Conservation (phyloP, 768 basidiomycete species). For the Chlorophyllum brunneum region DNA sequence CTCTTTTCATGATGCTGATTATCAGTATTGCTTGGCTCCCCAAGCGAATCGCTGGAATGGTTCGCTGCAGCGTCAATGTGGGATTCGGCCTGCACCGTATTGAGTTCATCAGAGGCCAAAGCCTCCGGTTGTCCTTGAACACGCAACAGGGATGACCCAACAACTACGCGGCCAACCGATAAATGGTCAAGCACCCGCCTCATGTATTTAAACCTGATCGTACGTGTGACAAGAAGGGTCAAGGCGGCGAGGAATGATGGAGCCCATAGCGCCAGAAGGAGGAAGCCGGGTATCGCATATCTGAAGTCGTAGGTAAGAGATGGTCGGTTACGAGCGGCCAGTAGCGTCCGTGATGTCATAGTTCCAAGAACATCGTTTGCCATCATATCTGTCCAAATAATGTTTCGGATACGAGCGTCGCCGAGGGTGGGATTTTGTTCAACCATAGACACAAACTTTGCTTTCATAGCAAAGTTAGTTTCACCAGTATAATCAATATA, state of each 20-base stretch:
- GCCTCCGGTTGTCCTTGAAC: background rate
- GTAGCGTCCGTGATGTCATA: background rate
- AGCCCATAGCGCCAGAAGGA: constrained; percentile 1
- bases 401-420: background rate
- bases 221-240: background rate
- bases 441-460: background rate
- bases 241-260: background rate
- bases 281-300: constrained; percentile 1
- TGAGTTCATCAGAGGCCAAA: too few species aligned
- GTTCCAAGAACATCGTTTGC: constrained; percentile 1
- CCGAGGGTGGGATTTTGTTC: background rate
- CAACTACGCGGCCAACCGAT: background rate
- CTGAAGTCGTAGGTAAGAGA: background rate
- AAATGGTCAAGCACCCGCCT: background rate
- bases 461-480: background rate
- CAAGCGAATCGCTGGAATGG: too few species aligned
- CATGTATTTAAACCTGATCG: background rate
- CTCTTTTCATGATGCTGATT: too few species aligned
- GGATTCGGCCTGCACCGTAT: too few species aligned
- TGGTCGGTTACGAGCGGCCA: background rate
- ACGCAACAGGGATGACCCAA: background rate
- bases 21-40: too few species aligned
- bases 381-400: constrained; percentile 2
- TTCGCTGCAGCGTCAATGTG: too few species aligned
- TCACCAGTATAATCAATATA: background rate